Evolutionary conservation across 75 land plant genomes (phyloP), one percentile per base, ranked within the genome.

Genomic region (Pinus taeda): DNA sequence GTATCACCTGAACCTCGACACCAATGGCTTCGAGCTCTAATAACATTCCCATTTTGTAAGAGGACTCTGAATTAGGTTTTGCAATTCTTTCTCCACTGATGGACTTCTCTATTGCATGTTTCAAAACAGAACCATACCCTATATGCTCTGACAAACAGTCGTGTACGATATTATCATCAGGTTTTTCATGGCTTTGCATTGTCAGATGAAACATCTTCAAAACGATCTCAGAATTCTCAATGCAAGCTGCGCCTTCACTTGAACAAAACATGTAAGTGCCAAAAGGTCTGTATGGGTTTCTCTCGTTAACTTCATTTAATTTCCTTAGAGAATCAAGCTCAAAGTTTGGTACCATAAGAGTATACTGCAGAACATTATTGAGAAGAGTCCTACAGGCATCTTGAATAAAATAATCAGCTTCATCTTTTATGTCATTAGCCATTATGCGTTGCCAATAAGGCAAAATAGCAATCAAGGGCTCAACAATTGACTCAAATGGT

Each of bases 281-380:
- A 69, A 83, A 83, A 15, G 94, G 92, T 64, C 86, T 79, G 66
- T 87, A 92, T 53, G 91, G 88, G 76, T 88, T 83, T 2, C 42
- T 60, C 42, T 39, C 3, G 42, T 1, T 39, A 39, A 39, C 42
- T 3, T 3, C 42, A 39, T 4, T 3, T 3, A 39, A 4, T 3
- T 39, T 3, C 42, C 42, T 39, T 39, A 4, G 42, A 39, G 42
- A 39, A 3, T 39, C 42, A 39, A 3, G 42, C 42, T 3, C 42
- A 39, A 1, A 4, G 3, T 39, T 39, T 1, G 42, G 3, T 0
- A 4, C 42, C 37, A 1, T 30, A 30, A 1, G 33, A 30, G 49
- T 67, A 42, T 67, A 39, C 13, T 67, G 71, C 49, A 67, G n/a
- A 9, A 67, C 71, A 14, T 67, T 67, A 4, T 67, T 14, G 37